Conservation (phyloP, 768 basidiomycete genomes). For the Lepiota brunneoincarnata region DNA sequence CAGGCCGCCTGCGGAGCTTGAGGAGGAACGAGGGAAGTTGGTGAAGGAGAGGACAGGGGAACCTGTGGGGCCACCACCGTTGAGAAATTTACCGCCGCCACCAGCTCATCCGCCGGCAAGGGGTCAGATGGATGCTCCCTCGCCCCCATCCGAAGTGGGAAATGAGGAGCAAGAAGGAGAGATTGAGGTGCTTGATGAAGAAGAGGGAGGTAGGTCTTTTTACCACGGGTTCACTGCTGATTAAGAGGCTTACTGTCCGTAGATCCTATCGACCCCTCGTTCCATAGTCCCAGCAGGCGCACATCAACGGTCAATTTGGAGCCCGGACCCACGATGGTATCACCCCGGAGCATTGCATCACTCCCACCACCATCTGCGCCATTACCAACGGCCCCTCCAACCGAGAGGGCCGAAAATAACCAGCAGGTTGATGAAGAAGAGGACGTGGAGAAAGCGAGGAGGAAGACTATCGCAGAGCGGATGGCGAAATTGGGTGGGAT, state of each 20-base stretch:
- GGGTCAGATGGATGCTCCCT: not conserved
- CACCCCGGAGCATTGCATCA: not conserved
- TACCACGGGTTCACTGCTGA: not conserved
- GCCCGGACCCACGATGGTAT: not conserved
- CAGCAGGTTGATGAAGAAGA: slow-evolving; percentile 30
- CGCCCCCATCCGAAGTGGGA: not conserved
- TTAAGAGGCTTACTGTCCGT: not conserved
- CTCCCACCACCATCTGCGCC: not conserved
- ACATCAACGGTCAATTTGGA: slow-evolving; percentile 28
- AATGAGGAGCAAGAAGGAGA: not conserved
- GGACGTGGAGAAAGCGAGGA: slow-evolving; percentile 50
- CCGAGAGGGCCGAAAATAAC: slow-evolving; percentile 21
- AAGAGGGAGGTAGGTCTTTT: slow-evolving; percentile 53
- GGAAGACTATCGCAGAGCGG: slow-evolving; percentile 83
- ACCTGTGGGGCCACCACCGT: not conserved
- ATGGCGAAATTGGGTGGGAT: slow-evolving; percentile 93
- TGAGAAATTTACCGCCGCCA: not conserved
- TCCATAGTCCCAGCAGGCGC: slow-evolving; percentile 50
- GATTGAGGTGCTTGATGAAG: slow-evolving; percentile 54
- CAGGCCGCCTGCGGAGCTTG: not conserved
- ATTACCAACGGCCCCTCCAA: no score
- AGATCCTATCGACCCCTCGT: slow-evolving; percentile 72
- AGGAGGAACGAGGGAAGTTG: not conserved
- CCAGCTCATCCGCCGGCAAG: not conserved
- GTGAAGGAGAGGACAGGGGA: not conserved